A percentile compares a stretch with the other conserved stretches of the same genome.
phyloP scores from a whole-genome alignment of 176 grass and related monocot genomes.

The Metroxylon sagu region DNA sequence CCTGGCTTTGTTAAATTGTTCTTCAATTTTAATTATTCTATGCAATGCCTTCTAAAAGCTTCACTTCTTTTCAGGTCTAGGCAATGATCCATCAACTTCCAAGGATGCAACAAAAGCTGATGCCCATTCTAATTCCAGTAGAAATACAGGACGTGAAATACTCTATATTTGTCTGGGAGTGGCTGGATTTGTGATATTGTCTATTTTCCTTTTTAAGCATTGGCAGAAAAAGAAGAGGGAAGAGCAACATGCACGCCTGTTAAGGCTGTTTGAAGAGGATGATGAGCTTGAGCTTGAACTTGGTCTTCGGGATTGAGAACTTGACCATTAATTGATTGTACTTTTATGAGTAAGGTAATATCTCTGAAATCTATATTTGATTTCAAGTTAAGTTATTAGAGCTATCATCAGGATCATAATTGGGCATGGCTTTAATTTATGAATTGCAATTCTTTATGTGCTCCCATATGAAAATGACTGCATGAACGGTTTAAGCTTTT shows the following conservation, averaged over 20 bases:
- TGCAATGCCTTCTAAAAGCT: too few species aligned
- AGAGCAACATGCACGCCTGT: conserved; percentile 9
- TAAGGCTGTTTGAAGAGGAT: conserved; percentile 16
- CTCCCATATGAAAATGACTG: too few species aligned
- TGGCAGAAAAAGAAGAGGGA: conserved; percentile 15
- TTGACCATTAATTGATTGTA: not conserved
- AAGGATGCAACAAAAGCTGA: not conserved
- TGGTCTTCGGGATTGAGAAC: conserved; percentile 3
- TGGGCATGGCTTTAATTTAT: too few species aligned
- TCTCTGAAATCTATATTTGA: too few species aligned
- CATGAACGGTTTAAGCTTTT: too few species aligned
- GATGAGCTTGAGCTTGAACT: conserved; percentile 14
- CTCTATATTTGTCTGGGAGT: not conserved
- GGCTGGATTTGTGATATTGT: not conserved
- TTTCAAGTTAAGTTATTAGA: too few species aligned
- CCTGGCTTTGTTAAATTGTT: too few species aligned
- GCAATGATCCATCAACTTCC: not conserved
- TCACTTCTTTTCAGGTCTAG: not conserved
- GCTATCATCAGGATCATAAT: too few species aligned
- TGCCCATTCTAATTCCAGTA: not conserved
- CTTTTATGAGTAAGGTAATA: not conserved
- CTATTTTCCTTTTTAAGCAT: conserved; percentile 1
- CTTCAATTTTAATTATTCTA: too few species aligned
- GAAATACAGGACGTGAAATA: not conserved
- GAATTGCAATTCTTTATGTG: too few species aligned